Evolutionary conservation across 768 basidiomycete genomes (phyloP).

Genomic region (Filobasidium floriforme): DNA sequence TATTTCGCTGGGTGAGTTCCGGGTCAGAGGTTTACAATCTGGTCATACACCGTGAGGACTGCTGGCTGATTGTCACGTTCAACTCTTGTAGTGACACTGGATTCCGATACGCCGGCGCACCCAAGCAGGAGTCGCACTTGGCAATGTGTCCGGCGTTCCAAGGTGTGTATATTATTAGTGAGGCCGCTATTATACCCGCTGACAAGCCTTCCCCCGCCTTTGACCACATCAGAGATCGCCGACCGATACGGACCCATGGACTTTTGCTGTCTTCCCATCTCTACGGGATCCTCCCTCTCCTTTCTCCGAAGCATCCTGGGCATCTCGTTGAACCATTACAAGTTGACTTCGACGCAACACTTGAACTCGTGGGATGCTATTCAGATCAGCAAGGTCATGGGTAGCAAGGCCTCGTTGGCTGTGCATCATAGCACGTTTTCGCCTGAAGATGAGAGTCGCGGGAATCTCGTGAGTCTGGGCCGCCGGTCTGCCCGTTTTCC

Average conservation of each 20-base stretch:
- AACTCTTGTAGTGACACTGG: conserved; percentile 37
- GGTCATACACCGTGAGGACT: not conserved
- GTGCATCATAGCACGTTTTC: conserved; percentile 26
- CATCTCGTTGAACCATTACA: conserved; percentile 43
- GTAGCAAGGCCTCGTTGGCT: conserved; percentile 10
- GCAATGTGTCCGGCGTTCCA: conserved; percentile 44
- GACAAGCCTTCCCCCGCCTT: not conserved
- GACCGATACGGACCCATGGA: conserved; percentile 35
- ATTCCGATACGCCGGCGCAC: conserved; percentile 41
- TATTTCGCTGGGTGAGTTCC: conserved; percentile 43
- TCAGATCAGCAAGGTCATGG: conserved; percentile 21
- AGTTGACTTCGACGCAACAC: conserved; percentile 36
- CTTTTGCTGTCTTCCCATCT: conserved; percentile 39
- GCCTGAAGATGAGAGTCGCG: conserved; percentile 24
- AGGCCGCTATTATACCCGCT: not conserved
- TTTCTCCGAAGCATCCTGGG: conserved; percentile 40
- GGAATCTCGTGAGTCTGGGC: conserved; percentile 16
- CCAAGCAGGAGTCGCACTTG: conserved; percentile 21
- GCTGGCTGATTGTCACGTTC: not conserved
- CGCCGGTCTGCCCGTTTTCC: not conserved
- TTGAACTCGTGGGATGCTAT: conserved; percentile 26
- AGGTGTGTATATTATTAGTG: conserved; percentile 21
- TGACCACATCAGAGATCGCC: conserved; percentile 32
- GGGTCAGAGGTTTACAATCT: not conserved
- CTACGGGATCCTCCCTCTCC: conserved; percentile 43